Base-by-base conservation (phyloP, 371 early-diverging fungal species). In the Dinochytrium kinnereticum region DNA sequence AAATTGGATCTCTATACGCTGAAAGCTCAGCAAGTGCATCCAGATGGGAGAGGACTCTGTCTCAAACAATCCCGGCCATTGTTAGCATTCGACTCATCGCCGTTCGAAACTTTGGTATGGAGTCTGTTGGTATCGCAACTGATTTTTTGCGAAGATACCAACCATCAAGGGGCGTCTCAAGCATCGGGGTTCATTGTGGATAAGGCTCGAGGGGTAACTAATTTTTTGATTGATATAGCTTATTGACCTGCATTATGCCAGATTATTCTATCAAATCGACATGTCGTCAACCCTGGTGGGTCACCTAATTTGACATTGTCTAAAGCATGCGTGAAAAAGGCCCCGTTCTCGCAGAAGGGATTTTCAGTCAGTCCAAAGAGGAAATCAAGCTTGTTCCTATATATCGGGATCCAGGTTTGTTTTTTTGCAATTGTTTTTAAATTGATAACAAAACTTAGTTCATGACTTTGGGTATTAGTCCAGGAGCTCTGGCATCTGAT, bases 141-240 rank as follows among this genome's bases (percentile, higher is more conserved):
- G 3, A 19, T 28, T 33, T 44, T 44, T 44, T 7, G n/a, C n/a
- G 44, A 44, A 78, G 82, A 83, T 71, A 81, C 84, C n/a, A 81
- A 83, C 61, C 40, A 73, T 31, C 81, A 81, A 66, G 30, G 80
- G 19, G 69, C 78, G 1, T 81, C 81, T 0, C 81, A 83, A 69
- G 84, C 84, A 15, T 74, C 76, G 1, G 83, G 84, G 1, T 81
- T 83, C 64, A 70, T 83, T 53, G 81, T 80, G n/a, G 84, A 83
- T 76, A 78, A 78, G 67, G 70, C 65, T 39, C 40, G 73, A 19
- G 84, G 81, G 15, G 73, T 76, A 38, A 31, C 39, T 37, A 1
- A 13, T 37, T 5, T 37, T n/a, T 30, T 13, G 13, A 19, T 33
- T 40, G 19, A 19, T 33, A 39, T 36, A 10, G 39, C 34, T 53